phyloP scores from a whole-genome alignment of 176 grass and related monocot species.

The Oryza brachyantha region DNA sequence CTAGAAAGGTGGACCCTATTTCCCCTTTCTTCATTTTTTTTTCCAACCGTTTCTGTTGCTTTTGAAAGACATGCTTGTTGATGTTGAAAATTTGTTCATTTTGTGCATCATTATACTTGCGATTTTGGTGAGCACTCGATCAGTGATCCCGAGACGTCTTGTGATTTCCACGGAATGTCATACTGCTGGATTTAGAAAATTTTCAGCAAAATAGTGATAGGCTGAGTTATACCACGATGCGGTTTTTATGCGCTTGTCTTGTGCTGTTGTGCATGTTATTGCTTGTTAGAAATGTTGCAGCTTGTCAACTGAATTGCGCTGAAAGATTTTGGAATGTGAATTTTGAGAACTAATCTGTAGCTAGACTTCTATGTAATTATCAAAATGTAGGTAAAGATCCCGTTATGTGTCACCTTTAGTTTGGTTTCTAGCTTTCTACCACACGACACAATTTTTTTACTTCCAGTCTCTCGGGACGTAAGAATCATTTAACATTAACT shows the following conservation, averaged over 20 bases:
- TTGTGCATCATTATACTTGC: not conserved
- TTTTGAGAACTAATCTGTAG: not conserved
- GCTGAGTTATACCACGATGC: conserved; percentile 7
- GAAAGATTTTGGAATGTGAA: not conserved
- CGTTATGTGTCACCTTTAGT: not conserved
- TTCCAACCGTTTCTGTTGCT: conserved; percentile 19
- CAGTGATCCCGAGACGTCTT: not conserved
- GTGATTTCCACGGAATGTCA: not conserved
- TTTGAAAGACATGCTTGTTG: conserved; percentile 8
- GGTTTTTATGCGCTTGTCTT: not conserved
- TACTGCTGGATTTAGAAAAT: not conserved
- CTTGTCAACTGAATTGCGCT: not conserved
- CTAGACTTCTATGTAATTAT: not conserved
- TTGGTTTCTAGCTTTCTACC: not conserved
- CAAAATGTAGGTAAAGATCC: not conserved
- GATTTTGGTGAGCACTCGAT: not conserved
- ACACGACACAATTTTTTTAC: not conserved
- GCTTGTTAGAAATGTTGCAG: conserved; percentile 4
- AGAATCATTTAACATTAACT: not conserved
- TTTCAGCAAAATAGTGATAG: conserved; percentile 14
- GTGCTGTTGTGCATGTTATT: not conserved
- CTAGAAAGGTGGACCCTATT: conserved; percentile 66
- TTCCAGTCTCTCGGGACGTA: not conserved
- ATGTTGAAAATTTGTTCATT: not conserved
- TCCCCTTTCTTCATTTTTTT: not conserved